Percentiles rank a stretch among this genome's conserved stretches.
These are phyloP conservation scores for Voacanga thouarsii DNA, from an alignment of 257 asterid genomes.

Conservation along the genomic window DNA sequence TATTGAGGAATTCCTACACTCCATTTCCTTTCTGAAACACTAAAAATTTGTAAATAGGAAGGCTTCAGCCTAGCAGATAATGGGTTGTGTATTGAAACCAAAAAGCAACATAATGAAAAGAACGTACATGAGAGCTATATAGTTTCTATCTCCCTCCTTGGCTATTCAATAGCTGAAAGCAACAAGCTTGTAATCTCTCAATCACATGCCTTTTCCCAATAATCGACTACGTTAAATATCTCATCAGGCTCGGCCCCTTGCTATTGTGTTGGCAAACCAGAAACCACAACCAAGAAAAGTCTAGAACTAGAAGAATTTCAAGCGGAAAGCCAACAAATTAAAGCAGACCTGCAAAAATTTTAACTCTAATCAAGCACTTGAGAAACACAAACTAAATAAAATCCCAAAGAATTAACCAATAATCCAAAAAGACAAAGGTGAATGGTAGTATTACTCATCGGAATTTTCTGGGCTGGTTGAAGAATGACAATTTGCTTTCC, in stretches of 20 bases:
- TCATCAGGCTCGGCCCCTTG: slow-evolving; percentile 28
- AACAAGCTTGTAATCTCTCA: slow-evolving; percentile 21
- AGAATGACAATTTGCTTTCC: too few relatives aligned
- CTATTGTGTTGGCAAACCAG: slow-evolving; percentile 18
- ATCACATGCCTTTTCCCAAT: slow-evolving; percentile 88
- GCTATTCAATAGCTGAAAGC: not conserved
- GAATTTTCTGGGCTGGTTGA: too few relatives aligned
- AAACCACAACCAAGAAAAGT: not conserved
- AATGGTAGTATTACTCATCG: slow-evolving; percentile 26
- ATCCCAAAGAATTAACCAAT: not conserved
- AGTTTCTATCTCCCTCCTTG: too few relatives aligned
- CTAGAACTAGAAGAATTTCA: too few relatives aligned
- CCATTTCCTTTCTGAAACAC: not conserved
- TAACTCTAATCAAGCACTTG: slow-evolving; percentile 10
- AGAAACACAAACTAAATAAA: not conserved
- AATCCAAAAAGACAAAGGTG: not conserved
- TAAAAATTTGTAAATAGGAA: not conserved
- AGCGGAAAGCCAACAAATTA: not conserved
- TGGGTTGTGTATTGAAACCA: slow-evolving; percentile 17
- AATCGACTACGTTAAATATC: slow-evolving; percentile 68
- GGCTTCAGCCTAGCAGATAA: not conserved
- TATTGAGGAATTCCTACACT: not conserved
- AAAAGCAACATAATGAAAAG: too few relatives aligned
- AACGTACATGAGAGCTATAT: too few relatives aligned
- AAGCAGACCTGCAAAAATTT: not conserved